Evolutionary conservation across 345 rosid species (phyloP).

Genomic region (Ricinus communis): DNA sequence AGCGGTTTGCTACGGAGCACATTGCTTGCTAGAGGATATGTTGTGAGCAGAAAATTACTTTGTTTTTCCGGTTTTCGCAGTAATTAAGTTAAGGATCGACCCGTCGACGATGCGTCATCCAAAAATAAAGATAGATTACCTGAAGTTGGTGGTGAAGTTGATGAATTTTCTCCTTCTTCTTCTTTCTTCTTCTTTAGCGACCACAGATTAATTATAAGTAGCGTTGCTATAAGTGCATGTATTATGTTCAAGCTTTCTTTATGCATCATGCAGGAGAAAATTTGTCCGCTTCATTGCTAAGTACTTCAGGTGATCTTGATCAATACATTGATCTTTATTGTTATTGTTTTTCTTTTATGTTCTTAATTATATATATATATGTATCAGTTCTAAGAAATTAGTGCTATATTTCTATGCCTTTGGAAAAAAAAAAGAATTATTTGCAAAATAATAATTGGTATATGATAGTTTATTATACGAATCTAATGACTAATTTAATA

Average conservation of each 20-base stretch:
- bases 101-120: neutral
- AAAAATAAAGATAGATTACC: constrained; percentile 17
- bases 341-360: neutral
- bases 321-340: constrained; percentile 4
- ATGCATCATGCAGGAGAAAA: constrained; percentile 41
- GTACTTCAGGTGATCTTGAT: constrained; percentile 23
- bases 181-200: neutral
- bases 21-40: constrained; percentile 25
- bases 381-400: too few species aligned
- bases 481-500: too few species aligned
- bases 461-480: too few species aligned
- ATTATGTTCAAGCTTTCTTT: neutral
- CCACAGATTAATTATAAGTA: neutral
- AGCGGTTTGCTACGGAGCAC: constrained; percentile 73
- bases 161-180: constrained; percentile 73
- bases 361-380: neutral
- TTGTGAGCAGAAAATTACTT: constrained; percentile 25
- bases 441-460: too few species aligned
- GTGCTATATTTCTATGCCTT: too few species aligned
- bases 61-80: neutral
- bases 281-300: constrained; percentile 62
- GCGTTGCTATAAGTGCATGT: neutral
- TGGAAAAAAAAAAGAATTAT: too few species aligned
- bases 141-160: constrained; percentile 51
- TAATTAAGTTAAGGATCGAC: too few species aligned